Evolutionary conservation across 225 moss, liverwort and hornwort genomes (phyloP).

Genomic region (Sphagnum tenellum): DNA sequence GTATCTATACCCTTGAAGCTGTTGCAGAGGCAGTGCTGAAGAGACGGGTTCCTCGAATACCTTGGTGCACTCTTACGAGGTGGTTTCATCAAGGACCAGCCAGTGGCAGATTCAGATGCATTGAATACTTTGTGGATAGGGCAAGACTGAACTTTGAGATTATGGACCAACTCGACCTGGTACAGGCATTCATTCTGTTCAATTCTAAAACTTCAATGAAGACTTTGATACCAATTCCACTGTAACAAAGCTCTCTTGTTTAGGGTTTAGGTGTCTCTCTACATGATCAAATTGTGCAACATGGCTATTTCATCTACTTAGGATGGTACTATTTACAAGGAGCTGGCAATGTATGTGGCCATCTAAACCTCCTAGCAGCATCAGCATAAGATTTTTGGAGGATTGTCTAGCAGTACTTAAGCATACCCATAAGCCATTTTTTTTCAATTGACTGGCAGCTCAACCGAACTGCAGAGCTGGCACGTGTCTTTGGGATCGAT

Average conservation of each 20-base stretch:
- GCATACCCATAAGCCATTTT: background rate
- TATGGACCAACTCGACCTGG: constrained; percentile 95
- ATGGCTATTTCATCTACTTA: no score
- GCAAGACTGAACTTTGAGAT: constrained; percentile 86
- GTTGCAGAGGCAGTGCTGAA: constrained; percentile 90
- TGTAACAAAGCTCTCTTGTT: no score
- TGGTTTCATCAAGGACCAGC: constrained; percentile 74
- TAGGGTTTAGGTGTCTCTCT: no score
- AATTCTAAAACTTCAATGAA: no score
- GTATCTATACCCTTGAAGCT: constrained; percentile 86
- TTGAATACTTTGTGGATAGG: constrained; percentile 68
- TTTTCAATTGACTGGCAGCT: constrained; percentile 33
- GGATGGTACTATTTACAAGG: no score
- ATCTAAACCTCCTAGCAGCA: no score
- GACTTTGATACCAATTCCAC: no score
- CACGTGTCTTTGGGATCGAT: constrained; percentile 93
- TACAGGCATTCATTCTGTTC: constrained; percentile 2
- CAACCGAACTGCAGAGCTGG: constrained; percentile 91
- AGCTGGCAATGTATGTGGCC: no score
- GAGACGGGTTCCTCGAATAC: constrained; percentile 73
- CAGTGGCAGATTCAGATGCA: constrained; percentile 61
- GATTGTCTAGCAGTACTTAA: no score
- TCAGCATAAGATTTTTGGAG: no score
- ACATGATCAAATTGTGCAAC: no score
- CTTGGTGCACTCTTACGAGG: constrained; percentile 70